Evolutionary conservation across 2,329 filamentous ascomycete species (phyloP).

Genomic region (Magnaporthiopsis poae): DNA sequence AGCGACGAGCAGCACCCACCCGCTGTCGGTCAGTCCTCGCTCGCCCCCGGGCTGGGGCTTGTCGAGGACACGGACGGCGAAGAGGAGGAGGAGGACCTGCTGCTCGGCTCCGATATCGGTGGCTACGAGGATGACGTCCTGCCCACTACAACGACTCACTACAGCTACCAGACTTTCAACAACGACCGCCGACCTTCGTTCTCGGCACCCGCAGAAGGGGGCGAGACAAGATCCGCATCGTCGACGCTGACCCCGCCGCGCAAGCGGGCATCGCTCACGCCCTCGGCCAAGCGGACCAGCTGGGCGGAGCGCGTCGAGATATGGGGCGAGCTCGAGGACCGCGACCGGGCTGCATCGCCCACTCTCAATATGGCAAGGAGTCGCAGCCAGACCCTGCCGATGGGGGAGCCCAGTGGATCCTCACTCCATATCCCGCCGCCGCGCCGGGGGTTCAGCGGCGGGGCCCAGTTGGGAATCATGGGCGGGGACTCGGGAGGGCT

Average conservation of each 20-base stretch:
- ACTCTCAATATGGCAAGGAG: slow-evolving; percentile 22
- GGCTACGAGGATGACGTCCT: slow-evolving; percentile 27
- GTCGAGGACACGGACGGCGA: slow-evolving; percentile 59
- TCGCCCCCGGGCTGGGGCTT: slow-evolving; percentile 74
- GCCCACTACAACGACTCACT: slow-evolving; percentile 24
- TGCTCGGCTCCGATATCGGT: slow-evolving; percentile 37
- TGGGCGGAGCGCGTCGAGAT: slow-evolving; percentile 68
- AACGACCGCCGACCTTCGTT: slow-evolving; percentile 23
- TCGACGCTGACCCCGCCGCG: slow-evolving; percentile 29
- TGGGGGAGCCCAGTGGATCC: slow-evolving; percentile 18
- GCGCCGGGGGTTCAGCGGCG: slow-evolving; percentile 24
- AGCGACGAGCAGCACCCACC: slow-evolving; percentile 63
- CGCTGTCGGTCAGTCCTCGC: slow-evolving; percentile 53
- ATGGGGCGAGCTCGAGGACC: slow-evolving; percentile 79
- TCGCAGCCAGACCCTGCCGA: slow-evolving; percentile 41
- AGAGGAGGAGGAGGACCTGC: slow-evolving; percentile 48
- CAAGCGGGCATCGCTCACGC: slow-evolving; percentile 25
- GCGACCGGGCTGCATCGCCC: slow-evolving; percentile 33
- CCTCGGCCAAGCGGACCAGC: slow-evolving; percentile 4
- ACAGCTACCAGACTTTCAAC: slow-evolving; percentile 40
- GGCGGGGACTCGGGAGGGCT: background rate
- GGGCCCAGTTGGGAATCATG: slow-evolving; percentile 12
- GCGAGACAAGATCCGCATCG: slow-evolving; percentile 4
- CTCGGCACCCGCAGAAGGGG: slow-evolving; percentile 10
- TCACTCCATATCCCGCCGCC: slow-evolving; percentile 15